phyloP scores from a whole-genome alignment of 1,139 yeast species.

The Blastobotrys buckinghamii region DNA sequence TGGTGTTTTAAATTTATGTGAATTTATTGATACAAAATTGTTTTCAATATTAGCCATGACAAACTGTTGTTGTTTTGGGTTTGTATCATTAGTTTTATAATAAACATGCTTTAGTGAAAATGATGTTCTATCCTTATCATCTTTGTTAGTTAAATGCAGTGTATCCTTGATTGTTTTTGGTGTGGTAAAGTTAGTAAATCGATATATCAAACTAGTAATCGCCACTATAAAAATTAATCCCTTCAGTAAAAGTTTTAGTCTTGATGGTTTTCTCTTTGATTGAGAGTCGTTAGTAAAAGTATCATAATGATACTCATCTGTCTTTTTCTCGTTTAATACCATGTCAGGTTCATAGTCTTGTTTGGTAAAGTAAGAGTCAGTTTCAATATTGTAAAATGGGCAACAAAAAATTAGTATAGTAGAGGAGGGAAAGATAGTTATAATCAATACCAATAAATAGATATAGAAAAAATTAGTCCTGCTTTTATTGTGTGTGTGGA shows the following conservation, averaged over 20 bases:
- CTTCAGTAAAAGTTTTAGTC: background rate
- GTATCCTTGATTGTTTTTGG: background rate
- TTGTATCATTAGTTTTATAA: background rate
- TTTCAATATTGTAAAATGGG: no score
- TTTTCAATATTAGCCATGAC: background rate
- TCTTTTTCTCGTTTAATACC: background rate
- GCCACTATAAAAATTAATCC: background rate
- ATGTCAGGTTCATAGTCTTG: background rate
- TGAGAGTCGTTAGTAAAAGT: background rate
- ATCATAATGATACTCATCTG: background rate
- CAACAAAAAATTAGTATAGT: no score
- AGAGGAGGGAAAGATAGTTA: no score
- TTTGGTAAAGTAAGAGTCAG: no score
- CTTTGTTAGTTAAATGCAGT: background rate
- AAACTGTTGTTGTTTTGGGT: background rate
- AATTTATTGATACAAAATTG: background rate
- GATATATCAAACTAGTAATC: background rate
- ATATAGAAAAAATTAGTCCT: no score
- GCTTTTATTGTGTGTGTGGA: no score
- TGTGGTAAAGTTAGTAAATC: background rate
- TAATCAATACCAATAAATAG: no score
- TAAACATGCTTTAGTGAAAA: conserved; percentile 4
- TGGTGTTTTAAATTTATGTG: background rate
- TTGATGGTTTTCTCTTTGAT: background rate
- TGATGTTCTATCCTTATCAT: conserved; percentile 13